A percentile compares a stretch with the other conserved stretches of the same genome.
Evolutionary conservation across 371 early-diverging fungal genomes (phyloP).

Genomic region (Mucor irregularis): DNA sequence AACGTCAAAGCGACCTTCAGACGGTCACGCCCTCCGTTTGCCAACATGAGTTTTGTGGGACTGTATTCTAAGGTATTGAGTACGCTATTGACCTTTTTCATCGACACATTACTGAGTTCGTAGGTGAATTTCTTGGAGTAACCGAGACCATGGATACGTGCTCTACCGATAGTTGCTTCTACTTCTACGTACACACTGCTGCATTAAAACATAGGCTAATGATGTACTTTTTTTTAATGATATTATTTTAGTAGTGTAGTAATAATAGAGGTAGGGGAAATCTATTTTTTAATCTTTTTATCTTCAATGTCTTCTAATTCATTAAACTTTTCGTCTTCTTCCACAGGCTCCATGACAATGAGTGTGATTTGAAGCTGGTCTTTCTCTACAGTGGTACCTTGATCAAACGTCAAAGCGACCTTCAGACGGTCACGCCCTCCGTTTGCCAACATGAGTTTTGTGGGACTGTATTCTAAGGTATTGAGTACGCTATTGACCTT

Average conservation of each 20-base stretch:
- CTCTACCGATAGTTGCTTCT: conserved; percentile 30
- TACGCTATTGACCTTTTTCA: conserved; percentile 39
- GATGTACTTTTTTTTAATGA: too few relatives aligned
- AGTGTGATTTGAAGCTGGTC: conserved; percentile 24
- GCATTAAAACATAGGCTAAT: too few relatives aligned
- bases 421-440: conserved; percentile 44
- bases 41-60: conserved; percentile 33
- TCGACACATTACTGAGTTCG: conserved; percentile 22
- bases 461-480: conserved; percentile 35
- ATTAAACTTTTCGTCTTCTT: conserved; percentile 29
- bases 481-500: conserved; percentile 42
- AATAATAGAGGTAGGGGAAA: too few relatives aligned
- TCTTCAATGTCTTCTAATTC: not conserved
- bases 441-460: conserved; percentile 33
- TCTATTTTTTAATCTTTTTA: not conserved
- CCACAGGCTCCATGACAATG: conserved; percentile 37
- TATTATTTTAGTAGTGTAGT: not conserved
- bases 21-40: conserved; percentile 46
- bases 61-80: conserved; percentile 36
- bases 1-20: conserved; percentile 27
- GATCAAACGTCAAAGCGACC: conserved; percentile 25
- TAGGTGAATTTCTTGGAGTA: conserved; percentile 8
- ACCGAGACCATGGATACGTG: conserved; percentile 8
- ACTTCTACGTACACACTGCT: conserved; percentile 23
- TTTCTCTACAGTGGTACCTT: conserved; percentile 4